Base-by-base conservation (phyloP, 345 rosid genomes). In the Eucalyptus erythrocorys region DNA sequence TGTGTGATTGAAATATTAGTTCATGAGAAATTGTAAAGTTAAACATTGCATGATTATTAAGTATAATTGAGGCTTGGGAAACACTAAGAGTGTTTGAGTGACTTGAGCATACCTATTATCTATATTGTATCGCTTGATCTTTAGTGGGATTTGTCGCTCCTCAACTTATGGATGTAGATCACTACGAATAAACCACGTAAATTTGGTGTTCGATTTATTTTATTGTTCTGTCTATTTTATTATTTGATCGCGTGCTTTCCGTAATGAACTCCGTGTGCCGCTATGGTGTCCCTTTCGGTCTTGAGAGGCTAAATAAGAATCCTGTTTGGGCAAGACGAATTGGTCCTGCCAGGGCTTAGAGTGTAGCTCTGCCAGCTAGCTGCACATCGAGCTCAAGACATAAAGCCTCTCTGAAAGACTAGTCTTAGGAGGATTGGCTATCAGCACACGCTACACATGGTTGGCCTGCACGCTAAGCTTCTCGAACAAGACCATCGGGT, bases 391-490 rank as follows among this genome's bases (percentile, higher is more conserved):
- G 15, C 59, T 79, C 42, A 24, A 47, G 85, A 40, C 37, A 8
- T 48, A 49, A 50, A 30, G 55, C 86, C 89, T 79, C 55, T 50
- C 43, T 5, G 24, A 88, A 19, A 88, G 45, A 48, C 89, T 81
- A 30, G 51, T 82, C 14, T 27, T 14, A 9, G 86, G 86, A 55
- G 40, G 42, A 12, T 42, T 6, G 10, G 4, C 2, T 19, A 19
- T 51, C 4, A 26, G 5, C 22, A 30, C 22, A 27, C 57, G 81
- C 43, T 37, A 47, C 4, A 37, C 16, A 7, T 6, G 22, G 4
- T 79, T 88, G 55, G 93, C 94, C 55, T 80, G 90, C 49, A 88
- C 48, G 13, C 82, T 90, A 27, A 94, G 92, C 87, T 88, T 91
- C 89, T 88, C 89, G 3, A 87, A 92, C 0, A 92, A 3, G 43